Base-by-base conservation (phyloP, 2,329 filamentous ascomycete genomes). In the Cladorrhinum sp. region DNA sequence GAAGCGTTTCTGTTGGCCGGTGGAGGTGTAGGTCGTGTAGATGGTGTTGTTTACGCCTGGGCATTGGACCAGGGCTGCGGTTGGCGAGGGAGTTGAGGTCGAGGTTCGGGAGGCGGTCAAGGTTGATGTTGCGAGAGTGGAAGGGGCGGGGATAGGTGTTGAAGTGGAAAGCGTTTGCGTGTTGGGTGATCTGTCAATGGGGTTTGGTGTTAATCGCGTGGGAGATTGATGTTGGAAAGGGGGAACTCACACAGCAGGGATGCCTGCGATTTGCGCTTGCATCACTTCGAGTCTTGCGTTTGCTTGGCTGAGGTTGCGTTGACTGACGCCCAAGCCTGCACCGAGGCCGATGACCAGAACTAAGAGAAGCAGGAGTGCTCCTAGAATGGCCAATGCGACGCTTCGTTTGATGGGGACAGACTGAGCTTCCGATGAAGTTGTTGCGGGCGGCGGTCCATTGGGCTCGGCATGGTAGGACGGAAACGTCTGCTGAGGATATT, bases 251-350 rank as follows among this genome's bases (percentile, higher is more conserved):
- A 52, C 4, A 20, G 49, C 8, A 20, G 49, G 5, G 12, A n/a
- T n/a, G n/a, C 10, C 20, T 20, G 18, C 8, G 18, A 49, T 20
- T 9, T 21, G 21, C 14, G 59, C 54, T 18, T 65, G 62, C 39
- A 56, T 64, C 14, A 46, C 54, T n/a, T 58, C 60, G n/a, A 71
- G 59, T 23, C 70, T 62, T 12, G 56, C 46, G 50, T 70, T 50
- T 6, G 62, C 59, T 24, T 63, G 63, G 57, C 60, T 60, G 33
- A 71, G 57, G 30, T 70, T 66, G 2, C 59, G 57, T 54, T 71
- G 70, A 64, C 67, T 71, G 9, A 70, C 66, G 16, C 70, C 70
- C 3, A 72, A 63, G 10, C 70, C 69, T 16, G 70, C 69, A 48
- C 63, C 61, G n/a, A 72, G 67, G 8, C 70, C 70, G 33, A 72